Evolutionary conservation across 306 rosid genomes (phyloP), one percentile per base, ranked within the genome.

Genomic region (Inga oerstediana): DNA sequence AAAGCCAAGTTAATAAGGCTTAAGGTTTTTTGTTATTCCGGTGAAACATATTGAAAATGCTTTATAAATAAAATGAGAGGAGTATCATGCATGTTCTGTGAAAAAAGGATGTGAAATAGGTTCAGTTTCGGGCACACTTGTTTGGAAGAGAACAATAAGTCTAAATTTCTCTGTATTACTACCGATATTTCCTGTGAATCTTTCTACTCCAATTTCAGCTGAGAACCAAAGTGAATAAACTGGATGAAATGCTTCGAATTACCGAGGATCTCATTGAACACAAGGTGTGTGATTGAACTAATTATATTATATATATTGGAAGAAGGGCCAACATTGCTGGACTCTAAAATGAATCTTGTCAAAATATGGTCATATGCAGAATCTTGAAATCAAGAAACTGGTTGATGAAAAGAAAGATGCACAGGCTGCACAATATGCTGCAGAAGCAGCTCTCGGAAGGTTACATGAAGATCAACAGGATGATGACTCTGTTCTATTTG

Each of bases 381-480:
- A 93, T 81, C 90, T 93, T 76, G 98, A 96, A 84, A 84, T 90
- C 86, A 96, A 88, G 92, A 96, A 84, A 82, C 78, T 90, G 74
- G 83, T 87, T 19, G 88, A 81, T 10, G 99, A 96, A 73, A 96
- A 88, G 91, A 91, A 89, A 85, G 93, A 93, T 43, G 98, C 97
- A 69, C 71, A 92, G 88, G 92, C 97, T 2, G 99, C 97, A 32
- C 98, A 93, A 75, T 93, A 87, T 85, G 97, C 99, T 44, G 98
- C 94, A 46, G 99, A 96, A 90, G 92, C 92, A 85, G 74, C 98
- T 72, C 97, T 96, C 51, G 85, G 97, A 86, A 90, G 94, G 90
- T 82, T 93, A 37, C 79, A 92, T 70, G 84, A 90, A 20, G 90
- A 88, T 83, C 92, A 87, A 77, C 91, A 83, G 88, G 97, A 93